These are phyloP conservation scores for Linum usitatissimum DNA, from an alignment of 345 rosid species.

Conservation along the genomic window DNA sequence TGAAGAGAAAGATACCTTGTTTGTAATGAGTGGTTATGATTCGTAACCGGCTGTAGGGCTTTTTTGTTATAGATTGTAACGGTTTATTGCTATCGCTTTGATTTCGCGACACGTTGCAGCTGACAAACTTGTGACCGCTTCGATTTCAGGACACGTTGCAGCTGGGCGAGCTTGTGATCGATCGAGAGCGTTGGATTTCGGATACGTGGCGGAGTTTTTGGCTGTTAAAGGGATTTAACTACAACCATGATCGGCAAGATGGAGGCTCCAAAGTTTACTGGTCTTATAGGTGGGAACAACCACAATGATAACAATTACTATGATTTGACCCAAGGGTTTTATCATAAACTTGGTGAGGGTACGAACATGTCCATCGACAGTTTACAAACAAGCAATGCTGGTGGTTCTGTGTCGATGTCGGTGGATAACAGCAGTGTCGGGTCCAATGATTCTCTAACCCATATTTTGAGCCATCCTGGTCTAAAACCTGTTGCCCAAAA, in stretches of 20 bases:
- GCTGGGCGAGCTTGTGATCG: conserved; percentile 3
- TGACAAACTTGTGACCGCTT: background rate
- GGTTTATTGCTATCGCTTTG: background rate
- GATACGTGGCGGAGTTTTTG: conserved; percentile 9
- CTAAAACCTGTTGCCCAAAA: conserved; percentile 32
- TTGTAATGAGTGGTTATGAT: background rate
- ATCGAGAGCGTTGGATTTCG: conserved; percentile 15
- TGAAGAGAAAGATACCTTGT: background rate
- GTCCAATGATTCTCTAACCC: conserved; percentile 56
- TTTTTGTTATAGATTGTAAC: background rate
- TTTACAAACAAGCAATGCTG: conserved; percentile 45
- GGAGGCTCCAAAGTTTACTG: conserved; percentile 48
- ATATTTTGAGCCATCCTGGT: conserved; percentile 53
- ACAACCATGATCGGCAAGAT: conserved; percentile 35
- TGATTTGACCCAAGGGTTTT: conserved; percentile 45
- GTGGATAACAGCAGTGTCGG: conserved; percentile 62
- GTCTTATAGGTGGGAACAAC: conserved; percentile 36
- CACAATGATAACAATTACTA: conserved; percentile 36
- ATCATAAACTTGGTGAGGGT: conserved; percentile 54
- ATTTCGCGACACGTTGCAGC: conserved; percentile 4
- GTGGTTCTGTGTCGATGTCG: conserved; percentile 57
- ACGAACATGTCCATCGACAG: conserved; percentile 63
- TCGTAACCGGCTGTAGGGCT: background rate
- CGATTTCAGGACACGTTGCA: conserved; percentile 6
- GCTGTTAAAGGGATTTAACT: conserved; percentile 9